phyloP scores from a whole-genome alignment of 306 rosid genomes.

The Fragaria vesca region DNA sequence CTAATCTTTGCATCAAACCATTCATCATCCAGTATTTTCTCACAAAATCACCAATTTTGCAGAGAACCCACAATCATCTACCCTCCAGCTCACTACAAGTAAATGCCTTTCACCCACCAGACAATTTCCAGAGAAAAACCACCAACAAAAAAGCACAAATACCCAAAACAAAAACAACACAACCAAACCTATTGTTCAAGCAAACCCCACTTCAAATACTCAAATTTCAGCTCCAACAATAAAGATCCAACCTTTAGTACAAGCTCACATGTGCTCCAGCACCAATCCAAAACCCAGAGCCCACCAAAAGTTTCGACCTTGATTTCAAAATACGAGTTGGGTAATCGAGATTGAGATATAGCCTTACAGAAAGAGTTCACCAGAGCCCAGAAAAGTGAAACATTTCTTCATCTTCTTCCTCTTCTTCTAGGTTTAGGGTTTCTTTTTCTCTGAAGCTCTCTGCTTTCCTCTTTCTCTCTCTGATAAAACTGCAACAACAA shows the following conservation, averaged over 20 bases:
- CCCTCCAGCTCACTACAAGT: conserved; percentile 1
- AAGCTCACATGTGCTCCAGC: not conserved
- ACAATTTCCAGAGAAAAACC: conserved; percentile 6
- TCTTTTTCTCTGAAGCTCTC: not conserved
- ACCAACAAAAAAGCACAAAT: not conserved
- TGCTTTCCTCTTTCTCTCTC: conserved; percentile 3
- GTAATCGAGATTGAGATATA: not conserved
- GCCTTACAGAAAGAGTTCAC: conserved; percentile 14
- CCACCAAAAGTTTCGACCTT: conserved; percentile 3
- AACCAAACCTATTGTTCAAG: conserved; percentile 4
- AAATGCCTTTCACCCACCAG: conserved; percentile 21
- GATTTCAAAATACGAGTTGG: conserved; percentile 1
- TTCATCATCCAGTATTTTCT: not conserved
- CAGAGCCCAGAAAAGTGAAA: conserved; percentile 4
- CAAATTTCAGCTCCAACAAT: conserved; percentile 9
- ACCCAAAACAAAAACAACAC: conserved; percentile 1
- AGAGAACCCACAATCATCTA: conserved; percentile 10
- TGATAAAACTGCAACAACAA: conserved; percentile 30
- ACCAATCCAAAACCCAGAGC: not conserved
- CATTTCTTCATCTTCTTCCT: conserved; percentile 2
- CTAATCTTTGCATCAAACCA: conserved; percentile 18
- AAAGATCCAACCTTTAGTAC: conserved; percentile 14
- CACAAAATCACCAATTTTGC: conserved; percentile 2
- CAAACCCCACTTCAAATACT: conserved; percentile 16
- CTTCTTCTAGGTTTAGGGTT: conserved; percentile 36